phyloP scores from a whole-genome alignment of 192 early-diverging fungal genomes.

The Backusella sp. region DNA sequence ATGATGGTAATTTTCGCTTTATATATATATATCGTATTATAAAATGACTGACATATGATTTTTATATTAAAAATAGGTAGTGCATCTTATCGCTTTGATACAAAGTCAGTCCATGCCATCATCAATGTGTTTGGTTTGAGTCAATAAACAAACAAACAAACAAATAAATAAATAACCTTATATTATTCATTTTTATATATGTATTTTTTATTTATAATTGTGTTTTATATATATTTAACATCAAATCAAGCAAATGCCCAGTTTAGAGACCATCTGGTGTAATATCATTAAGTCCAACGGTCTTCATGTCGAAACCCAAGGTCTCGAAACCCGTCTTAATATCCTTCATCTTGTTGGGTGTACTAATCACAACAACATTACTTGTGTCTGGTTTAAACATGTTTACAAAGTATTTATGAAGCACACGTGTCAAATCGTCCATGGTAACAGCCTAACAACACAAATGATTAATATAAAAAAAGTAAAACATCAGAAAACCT shows the following conservation, averaged over 20 bases:
- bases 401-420: conserved; percentile 50
- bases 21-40: not conserved
- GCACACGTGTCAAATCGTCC: conserved; percentile 46
- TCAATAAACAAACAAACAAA: not conserved
- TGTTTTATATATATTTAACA: not conserved
- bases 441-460: conserved; percentile 33
- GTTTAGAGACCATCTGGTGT: not conserved
- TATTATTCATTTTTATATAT: not conserved
- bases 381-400: conserved; percentile 49
- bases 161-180: not conserved
- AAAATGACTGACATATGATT: not conserved
- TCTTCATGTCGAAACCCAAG: conserved; percentile 46
- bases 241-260: not conserved
- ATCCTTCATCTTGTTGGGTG: conserved; percentile 52
- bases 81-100: conserved; percentile 75
- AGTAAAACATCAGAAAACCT: not conserved
- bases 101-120: conserved; percentile 77
- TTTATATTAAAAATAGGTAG: conserved; percentile 45
- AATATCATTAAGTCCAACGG: conserved; percentile 48
- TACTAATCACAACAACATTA: conserved; percentile 48
- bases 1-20: conserved; percentile 54
- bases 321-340: conserved; percentile 48
- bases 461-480: not conserved
- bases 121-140: conserved; percentile 74
- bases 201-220: not conserved